These are phyloP conservation scores for Auriscalpium microsporum DNA, from an alignment of 768 basidiomycete genomes.

Conservation along the genomic window DNA sequence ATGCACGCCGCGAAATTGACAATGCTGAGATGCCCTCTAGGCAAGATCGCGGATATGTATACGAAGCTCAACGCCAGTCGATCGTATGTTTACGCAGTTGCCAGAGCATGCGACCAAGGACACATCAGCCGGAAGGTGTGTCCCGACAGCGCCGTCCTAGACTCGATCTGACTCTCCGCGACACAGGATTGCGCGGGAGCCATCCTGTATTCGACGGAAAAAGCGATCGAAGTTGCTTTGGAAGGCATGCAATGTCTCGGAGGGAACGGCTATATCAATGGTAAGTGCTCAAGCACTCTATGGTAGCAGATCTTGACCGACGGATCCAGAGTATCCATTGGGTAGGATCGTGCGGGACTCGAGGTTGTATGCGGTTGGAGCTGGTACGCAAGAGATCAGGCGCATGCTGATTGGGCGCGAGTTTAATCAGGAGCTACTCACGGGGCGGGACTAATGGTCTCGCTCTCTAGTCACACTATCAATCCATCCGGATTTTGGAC, in stretches of 20 bases:
- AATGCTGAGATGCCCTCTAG: slow-evolving; percentile 27
- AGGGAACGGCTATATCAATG: slow-evolving; percentile 94
- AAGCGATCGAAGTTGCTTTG: slow-evolving; percentile 81
- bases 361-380: slow-evolving; percentile 85
- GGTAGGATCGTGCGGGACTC: slow-evolving; percentile 85
- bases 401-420: slow-evolving; percentile 92
- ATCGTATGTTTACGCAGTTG: slow-evolving; percentile 90
- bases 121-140: slow-evolving; percentile 69
- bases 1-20: background rate
- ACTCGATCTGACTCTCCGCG: no score
- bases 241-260: slow-evolving; percentile 93
- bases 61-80: slow-evolving; percentile 84
- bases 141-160: slow-evolving; percentile 6
- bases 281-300: slow-evolving; percentile 26
- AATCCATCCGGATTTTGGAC: background rate
- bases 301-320: background rate
- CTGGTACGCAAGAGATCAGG: slow-evolving; percentile 94
- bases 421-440: slow-evolving; percentile 63
- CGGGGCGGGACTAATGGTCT: background rate
- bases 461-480: background rate
- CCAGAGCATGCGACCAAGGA: slow-evolving; percentile 76
- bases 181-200: slow-evolving; percentile 88
- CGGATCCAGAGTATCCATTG: slow-evolving; percentile 71
- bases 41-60: slow-evolving; percentile 89
- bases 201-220: slow-evolving; percentile 89